Base-by-base conservation (phyloP, 176 grass and related monocot genomes). In the Poa annua region DNA sequence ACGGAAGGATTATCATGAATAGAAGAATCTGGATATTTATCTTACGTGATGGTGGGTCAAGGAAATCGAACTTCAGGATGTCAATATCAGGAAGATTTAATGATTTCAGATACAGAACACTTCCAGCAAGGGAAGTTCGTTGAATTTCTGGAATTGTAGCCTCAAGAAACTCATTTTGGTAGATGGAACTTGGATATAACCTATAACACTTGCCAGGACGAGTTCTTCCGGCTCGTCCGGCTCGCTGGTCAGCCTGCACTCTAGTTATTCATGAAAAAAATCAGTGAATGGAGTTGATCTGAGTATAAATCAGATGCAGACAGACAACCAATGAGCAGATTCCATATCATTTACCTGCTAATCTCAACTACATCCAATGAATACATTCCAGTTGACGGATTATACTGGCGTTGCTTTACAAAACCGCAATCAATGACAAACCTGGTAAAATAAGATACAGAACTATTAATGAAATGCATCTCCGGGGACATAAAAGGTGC, bases 31-130 rank as follows among this genome's bases (percentile, higher is more conserved):
- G 41, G 79, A 75, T 50, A 22, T 82, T 86, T 59, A 39, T 87
- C 94, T 94, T 98, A 98, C 95, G 95, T 88, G 95, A 98, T 84
- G 95, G 92, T 41, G 95, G 88, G 88, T 98, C 95, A 52, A 98
- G 92, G 68, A 98, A 98, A 94, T 94, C 95, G 86, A 98, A 98
- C 83, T 91, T 91, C 75, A 98, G 76, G 45, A 98, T 93, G 88
- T 98, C 81, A 25, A 98, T 98, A 39, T 98, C 95, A 36, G 89
- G 85, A 79, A 98, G 88, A 88, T 94, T 88, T 86, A 94, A 66
- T 1, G 95, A 98, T 89, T 94, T 98, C 79, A 98, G 76, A 75
- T 98, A 83, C 13, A 98, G 77, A 82, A 98, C 92, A 75, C 85
- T 93, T 84, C 92, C 90, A 68, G 95, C 92, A 84, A 98, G 92